A percentile compares a stretch with the other conserved stretches of the same genome.
Evolutionary conservation across 2,329 filamentous ascomycete species (phyloP).

Genomic region (Fusarium pseudocircinatum): DNA sequence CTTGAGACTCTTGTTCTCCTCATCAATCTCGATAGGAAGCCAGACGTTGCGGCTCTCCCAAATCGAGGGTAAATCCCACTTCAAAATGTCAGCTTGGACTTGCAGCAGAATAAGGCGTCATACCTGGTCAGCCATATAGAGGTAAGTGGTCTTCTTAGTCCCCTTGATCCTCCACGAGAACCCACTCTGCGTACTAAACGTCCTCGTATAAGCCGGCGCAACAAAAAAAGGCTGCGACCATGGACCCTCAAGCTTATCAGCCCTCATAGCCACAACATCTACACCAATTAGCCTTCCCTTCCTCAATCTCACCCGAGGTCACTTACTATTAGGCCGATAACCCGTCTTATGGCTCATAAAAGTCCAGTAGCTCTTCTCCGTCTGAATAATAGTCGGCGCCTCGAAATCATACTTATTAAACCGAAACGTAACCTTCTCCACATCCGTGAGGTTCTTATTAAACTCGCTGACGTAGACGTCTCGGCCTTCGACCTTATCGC

Average conservation of each 20-base stretch:
- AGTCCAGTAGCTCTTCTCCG: constrained; percentile 67
- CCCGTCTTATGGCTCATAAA: constrained; percentile 72
- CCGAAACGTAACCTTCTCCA: constrained; percentile 62
- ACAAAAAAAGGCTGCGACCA: constrained; percentile 64
- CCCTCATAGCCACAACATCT: constrained; percentile 64
- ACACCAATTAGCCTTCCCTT: not conserved
- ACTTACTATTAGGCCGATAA: constrained; percentile 65
- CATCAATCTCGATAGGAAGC: constrained; percentile 63
- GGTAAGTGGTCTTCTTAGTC: constrained; percentile 57
- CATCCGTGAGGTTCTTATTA: constrained; percentile 60
- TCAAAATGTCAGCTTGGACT: not conserved
- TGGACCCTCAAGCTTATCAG: constrained; percentile 57
- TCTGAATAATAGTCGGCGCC: constrained; percentile 68
- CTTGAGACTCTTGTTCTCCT: constrained; percentile 57
- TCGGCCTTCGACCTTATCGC: constrained; percentile 62
- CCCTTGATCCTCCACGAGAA: constrained; percentile 58
- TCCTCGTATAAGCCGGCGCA: constrained; percentile 58
- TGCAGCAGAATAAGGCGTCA: not conserved
- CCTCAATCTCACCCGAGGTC: fast-evolving
- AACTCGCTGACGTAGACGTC: constrained; percentile 67
- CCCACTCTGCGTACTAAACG: constrained; percentile 62
- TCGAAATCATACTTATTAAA: constrained; percentile 70
- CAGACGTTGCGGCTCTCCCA: constrained; percentile 67
- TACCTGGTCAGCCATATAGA: constrained; percentile 58
- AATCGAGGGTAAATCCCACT: constrained; percentile 61